A percentile compares a stretch with the other conserved stretches of the same genome.
Conservation (phyloP, 345 rosid species). For the Pseudoturritis turrita region DNA sequence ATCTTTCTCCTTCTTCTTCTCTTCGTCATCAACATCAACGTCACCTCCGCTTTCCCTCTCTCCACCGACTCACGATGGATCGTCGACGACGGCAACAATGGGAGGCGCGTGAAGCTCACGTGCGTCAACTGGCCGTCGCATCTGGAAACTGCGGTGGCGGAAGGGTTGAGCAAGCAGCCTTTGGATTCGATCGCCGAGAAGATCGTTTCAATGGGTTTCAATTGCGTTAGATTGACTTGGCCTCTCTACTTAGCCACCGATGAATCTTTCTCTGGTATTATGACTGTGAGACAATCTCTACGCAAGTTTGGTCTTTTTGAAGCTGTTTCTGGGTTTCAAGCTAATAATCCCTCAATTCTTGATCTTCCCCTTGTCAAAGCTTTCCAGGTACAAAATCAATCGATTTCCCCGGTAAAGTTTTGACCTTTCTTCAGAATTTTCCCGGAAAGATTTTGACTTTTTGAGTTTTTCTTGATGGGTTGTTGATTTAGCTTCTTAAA, state of each 20-base stretch:
- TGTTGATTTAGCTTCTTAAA: background rate
- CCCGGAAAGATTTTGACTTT: background rate
- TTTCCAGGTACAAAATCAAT: slow-evolving; percentile 46
- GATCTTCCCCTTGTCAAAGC: slow-evolving; percentile 69
- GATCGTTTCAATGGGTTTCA: slow-evolving; percentile 46
- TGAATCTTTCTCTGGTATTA: slow-evolving; percentile 37
- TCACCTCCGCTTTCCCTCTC: slow-evolving; percentile 37
- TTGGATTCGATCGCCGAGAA: slow-evolving; percentile 34
- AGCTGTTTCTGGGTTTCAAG: slow-evolving; percentile 56
- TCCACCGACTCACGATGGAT: slow-evolving; percentile 60
- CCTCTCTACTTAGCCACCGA: slow-evolving; percentile 52
- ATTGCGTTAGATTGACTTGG: slow-evolving; percentile 71
- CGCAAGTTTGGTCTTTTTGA: slow-evolving; percentile 51
- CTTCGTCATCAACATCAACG: background rate
- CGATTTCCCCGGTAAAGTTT: too few species aligned
- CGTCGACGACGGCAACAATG: slow-evolving; percentile 36
- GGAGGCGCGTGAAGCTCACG: slow-evolving; percentile 59
- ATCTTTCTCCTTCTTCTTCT: background rate
- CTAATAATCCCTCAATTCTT: slow-evolving; percentile 64
- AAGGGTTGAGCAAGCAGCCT: slow-evolving; percentile 69
- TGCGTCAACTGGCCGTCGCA: slow-evolving; percentile 75
- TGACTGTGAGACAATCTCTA: slow-evolving; percentile 66
- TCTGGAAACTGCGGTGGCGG: slow-evolving; percentile 59
- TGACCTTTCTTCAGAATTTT: too few species aligned
- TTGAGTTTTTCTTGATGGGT: background rate